Evolutionary conservation across 2,329 filamentous ascomycete species (phyloP).

Genomic region (Lachnellula hyalina): DNA sequence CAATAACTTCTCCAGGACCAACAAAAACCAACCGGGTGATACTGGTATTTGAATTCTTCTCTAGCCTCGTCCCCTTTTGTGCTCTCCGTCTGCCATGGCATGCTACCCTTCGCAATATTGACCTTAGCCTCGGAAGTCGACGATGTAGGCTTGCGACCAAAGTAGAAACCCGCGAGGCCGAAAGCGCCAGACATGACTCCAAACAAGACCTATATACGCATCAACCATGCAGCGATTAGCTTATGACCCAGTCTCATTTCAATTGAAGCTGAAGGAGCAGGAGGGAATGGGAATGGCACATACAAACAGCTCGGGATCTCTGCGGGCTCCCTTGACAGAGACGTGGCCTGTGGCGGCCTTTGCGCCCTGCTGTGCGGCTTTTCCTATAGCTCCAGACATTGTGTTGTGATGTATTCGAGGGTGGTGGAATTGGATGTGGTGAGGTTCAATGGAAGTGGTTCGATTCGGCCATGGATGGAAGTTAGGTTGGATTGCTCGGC

Average conservation of each 20-base stretch:
- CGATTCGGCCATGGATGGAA: slow-evolving; percentile 3
- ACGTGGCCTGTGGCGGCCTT: slow-evolving; percentile 30
- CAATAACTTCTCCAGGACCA: not conserved
- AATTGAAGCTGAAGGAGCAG: not conserved
- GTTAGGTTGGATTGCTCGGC: too few species aligned
- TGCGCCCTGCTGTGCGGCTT: slow-evolving; percentile 19
- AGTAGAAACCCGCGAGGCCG: slow-evolving; percentile 84
- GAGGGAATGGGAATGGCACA: slow-evolving; percentile 29
- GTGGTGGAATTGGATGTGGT: slow-evolving; percentile 7
- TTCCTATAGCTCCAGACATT: slow-evolving; percentile 29
- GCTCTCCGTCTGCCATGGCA: slow-evolving; percentile 81
- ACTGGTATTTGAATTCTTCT: slow-evolving; percentile 53
- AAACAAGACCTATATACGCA: slow-evolving; percentile 65
- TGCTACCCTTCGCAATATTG: slow-evolving; percentile 66
- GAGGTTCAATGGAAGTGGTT: slow-evolving; percentile 10
- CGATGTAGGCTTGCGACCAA: slow-evolving; percentile 79
- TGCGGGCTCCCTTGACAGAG: slow-evolving; percentile 41
- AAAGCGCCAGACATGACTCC: slow-evolving; percentile 88
- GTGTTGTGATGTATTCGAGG: slow-evolving; percentile 16
- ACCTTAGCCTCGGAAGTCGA: slow-evolving; percentile 77
- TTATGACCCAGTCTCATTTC: not conserved
- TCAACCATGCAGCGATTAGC: slow-evolving; percentile 10
- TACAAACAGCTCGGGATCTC: slow-evolving; percentile 73
- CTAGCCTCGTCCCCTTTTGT: slow-evolving; percentile 55
- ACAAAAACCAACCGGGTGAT: slow-evolving; percentile 35